Evolutionary conservation across 2,329 filamentous ascomycete species (phyloP), one percentile per base, ranked within the genome.

Genomic region (Ceratocystis variospora): DNA sequence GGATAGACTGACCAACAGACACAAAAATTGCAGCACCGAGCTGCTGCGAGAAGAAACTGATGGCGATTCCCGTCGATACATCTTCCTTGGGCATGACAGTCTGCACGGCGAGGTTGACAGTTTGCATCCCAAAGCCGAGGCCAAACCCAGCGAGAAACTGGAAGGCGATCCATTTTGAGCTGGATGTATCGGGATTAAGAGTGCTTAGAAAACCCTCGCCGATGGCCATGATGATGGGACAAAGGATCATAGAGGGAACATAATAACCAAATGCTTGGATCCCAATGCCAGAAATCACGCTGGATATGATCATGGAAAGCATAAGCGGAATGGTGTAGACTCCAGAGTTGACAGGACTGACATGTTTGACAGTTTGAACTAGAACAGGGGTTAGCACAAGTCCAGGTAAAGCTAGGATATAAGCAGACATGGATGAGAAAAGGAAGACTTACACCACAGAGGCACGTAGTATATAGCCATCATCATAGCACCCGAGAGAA

Each of bases 191-290:
- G 1, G 79, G 77, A 17, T 72, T 74, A 41, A 86, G 79, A 0
- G 82, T 86, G 65, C 78, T 83, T 70, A 87, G 75, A 12, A 87
- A 77, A 1, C 84, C 84, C 63, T 80, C 75, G 25, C 82, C 83
- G 7, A 82, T 69, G 5, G 80, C 75, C 76, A 79, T 79, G 69
- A 82, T 73, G 68, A 76, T 75, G 2, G 82, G 78, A 6, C 78
- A 78, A 17, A 78, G 53, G 17, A 85, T 74, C 80, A 85, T 83
- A 22, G 78, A 77, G 0, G 80, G 83, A 3, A 80, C 79, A 68
- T 86, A 86, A 72, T 86, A 86, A 45, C 84, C 84, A 33, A 83
- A 74, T 64, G 77, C 78, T 64, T 81, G 78, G 0, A 80, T 83
- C 50, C 77, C 68, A 0, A 73, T 73, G 33, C 82, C 82, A 1